phyloP scores from a whole-genome alignment of 495 filamentous ascomycete genomes.

The Daldinia caldariorum region DNA sequence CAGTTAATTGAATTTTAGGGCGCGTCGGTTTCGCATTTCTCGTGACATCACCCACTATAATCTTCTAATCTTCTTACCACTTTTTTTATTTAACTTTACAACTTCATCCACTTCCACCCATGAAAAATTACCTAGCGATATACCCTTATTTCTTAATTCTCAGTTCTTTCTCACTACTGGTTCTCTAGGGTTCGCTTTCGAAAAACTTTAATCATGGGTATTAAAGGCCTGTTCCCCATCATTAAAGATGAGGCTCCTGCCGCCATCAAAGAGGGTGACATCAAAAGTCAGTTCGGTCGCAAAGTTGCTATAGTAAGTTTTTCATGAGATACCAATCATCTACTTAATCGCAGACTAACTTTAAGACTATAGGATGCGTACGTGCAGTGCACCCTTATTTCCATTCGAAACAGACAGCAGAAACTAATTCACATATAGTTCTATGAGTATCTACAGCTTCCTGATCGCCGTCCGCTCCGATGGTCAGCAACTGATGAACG shows the following conservation, averaged over 20 bases:
- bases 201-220: conserved; percentile 74
- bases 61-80: not conserved
- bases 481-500: conserved; percentile 93
- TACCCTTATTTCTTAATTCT: conserved; percentile 6
- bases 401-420: not conserved
- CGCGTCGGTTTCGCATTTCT: conserved; percentile 42
- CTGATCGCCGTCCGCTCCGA: conserved; percentile 96
- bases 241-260: conserved; percentile 92
- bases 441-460: conserved; percentile 99
- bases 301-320: conserved; percentile 92
- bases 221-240: conserved; percentile 86
- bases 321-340: not conserved
- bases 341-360: conserved; percentile 21
- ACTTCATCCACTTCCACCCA: not conserved
- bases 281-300: conserved; percentile 97
- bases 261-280: conserved; percentile 94
- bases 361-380: conserved; percentile 80
- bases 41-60: conserved; percentile 45
- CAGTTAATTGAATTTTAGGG: conserved; percentile 42
- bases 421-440: conserved; percentile 63
- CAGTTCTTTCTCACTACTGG: not conserved
- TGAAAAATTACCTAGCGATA: not conserved
- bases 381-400: conserved; percentile 51
- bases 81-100: too few relatives aligned
- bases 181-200: not conserved